Evolutionary conservation across 495 filamentous ascomycete species (phyloP).

Genomic region (Cairneyella variabilis): DNA sequence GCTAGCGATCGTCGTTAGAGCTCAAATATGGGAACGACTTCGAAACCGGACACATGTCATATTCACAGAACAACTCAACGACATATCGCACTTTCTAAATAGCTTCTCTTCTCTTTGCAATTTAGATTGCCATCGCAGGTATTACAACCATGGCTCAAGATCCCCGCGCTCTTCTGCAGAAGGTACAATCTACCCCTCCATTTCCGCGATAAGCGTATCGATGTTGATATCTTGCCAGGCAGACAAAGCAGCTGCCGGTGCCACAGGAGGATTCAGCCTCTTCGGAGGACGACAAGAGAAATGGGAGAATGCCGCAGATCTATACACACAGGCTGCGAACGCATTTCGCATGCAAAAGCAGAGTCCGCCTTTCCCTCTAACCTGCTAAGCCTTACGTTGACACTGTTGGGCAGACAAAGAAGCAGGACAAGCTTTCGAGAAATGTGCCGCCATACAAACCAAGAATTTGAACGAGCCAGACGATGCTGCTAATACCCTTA

Average conservation of each 20-base stretch:
- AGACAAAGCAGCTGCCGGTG: conserved; percentile 68
- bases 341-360: conserved; percentile 71
- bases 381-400: not conserved
- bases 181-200: conserved; percentile 36
- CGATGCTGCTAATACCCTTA: conserved; percentile 77
- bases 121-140: not conserved
- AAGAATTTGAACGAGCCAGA: conserved; percentile 81
- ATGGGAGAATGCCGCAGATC: conserved; percentile 75
- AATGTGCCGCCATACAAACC: conserved; percentile 69
- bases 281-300: conserved; percentile 81
- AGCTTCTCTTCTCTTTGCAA: not conserved
- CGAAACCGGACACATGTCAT: conserved; percentile 6
- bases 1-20: conserved; percentile 9
- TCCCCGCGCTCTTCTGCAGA: conserved; percentile 54
- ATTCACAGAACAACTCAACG: not conserved
- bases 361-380: conserved; percentile 39
- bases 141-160: conserved; percentile 34
- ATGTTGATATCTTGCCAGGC: conserved; percentile 49
- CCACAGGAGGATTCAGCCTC: conserved; percentile 65
- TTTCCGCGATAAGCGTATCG: conserved; percentile 18
- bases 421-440: conserved; percentile 76
- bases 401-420: conserved; percentile 56
- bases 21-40: not conserved
- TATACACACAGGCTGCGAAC: conserved; percentile 79
- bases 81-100: not conserved